Base-by-base conservation (phyloP, 768 basidiomycete genomes). In the Ramaria rubella region DNA sequence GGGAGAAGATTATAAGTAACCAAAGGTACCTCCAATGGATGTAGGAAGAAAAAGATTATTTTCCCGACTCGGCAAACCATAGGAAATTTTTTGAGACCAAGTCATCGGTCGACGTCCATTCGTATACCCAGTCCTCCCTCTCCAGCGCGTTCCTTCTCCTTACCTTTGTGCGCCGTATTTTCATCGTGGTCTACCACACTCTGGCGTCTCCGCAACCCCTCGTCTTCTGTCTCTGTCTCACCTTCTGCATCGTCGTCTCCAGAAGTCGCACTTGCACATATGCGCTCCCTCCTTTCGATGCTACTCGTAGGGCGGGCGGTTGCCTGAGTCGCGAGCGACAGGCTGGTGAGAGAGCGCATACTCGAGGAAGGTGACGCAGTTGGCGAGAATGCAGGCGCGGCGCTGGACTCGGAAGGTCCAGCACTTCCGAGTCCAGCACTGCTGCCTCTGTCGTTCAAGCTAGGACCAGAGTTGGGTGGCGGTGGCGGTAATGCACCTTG, bases 151-250 rank as follows among this genome's bases (percentile, higher is more conserved):
- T n/a, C 29, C 33, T 27, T 33, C n/a, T 14, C 49, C 26, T 51
- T 36, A 23, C 30, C 33, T 24, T 33, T 36, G 29, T 51, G 30
- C 33, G 17, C 34, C 14, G 21, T 24, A 23, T 24, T 51, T 17
- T 51, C 31, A 26, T n/a, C 46, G 8, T 48, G 23, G n/a, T 48
- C 46, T 48, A 17, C 46, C 2, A 46, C 23, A 24, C 11, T 46
- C 14, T n/a, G n/a, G n/a, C 17, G 33, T 36, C 24, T 31, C 29
- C 24, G 17, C 24, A 48, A 17, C 17, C 29, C 6, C 24, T 48
- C 52, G 15, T 54, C 52, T 26, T 54, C 52, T 14, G 52, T 54
- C 52, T 54, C 52, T 12, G 52, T 54, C 17, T 54, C 52, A 42
- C 43, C 52, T 21, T 52, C 40, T 19, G 33, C 51, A n/a, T 52